These are phyloP conservation scores for Porogramme epimiltina DNA, from an alignment of 1,284 basidiomycete genomes.

Conservation along the genomic window DNA sequence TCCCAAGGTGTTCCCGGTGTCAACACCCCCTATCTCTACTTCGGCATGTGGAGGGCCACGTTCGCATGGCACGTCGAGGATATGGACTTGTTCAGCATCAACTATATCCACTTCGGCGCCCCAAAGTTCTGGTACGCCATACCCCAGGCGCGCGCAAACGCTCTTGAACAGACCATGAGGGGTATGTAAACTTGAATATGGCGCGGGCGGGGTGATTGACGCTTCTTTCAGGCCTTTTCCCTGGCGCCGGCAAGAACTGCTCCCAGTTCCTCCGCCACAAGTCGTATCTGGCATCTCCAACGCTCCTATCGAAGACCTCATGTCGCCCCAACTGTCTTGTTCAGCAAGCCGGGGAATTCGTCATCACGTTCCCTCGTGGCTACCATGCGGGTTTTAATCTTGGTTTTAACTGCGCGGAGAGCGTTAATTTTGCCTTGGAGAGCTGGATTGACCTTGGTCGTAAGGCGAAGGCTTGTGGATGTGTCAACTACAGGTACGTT, in stretches of 20 bases:
- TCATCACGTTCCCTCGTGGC: conserved; percentile 93
- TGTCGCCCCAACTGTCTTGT: conserved; percentile 89
- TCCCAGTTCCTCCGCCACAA: conserved; percentile 97
- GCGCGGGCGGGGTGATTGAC: background rate
- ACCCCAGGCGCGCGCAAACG: conserved; percentile 80
- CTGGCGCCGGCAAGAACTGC: conserved; percentile 82
- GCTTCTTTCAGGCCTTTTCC: conserved; percentile 73
- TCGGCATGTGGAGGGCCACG: conserved; percentile 98
- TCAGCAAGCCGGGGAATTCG: conserved; percentile 91
- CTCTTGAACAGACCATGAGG: conserved; percentile 82
- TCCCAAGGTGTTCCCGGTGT: conserved; percentile 87
- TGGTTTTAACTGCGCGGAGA: conserved; percentile 97
- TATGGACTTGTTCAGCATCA: conserved; percentile 98
- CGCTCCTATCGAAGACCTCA: conserved; percentile 76
- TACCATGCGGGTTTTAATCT: conserved; percentile 98
- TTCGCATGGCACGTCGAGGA: conserved; percentile 99
- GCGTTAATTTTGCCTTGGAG: conserved; percentile 96
- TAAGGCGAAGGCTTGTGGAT: conserved; percentile 81
- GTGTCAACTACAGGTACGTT: conserved; percentile 78
- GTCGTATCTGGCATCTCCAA: conserved; percentile 92
- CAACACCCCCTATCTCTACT: conserved; percentile 97
- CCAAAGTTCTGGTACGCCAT: conserved; percentile 98
- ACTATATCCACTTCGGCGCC: conserved; percentile 98
- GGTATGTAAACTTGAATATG: conserved; percentile 44
- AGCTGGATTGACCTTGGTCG: conserved; percentile 92